Evolutionary conservation across 2,329 filamentous ascomycete species (phyloP), one percentile per base, ranked within the genome.

Genomic region (Fusarium sp.): DNA sequence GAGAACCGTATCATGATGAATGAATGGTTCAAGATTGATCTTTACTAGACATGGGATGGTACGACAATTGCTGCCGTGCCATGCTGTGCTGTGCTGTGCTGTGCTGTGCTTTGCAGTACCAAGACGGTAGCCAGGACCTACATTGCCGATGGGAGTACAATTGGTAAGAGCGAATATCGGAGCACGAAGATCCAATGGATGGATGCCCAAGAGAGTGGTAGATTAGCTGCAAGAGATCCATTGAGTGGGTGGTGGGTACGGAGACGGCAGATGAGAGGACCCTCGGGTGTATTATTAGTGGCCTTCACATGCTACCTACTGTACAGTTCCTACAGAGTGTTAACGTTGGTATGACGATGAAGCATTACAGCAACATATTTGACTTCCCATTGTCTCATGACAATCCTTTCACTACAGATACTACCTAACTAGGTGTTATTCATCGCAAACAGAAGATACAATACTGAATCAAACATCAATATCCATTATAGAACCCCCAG

Each of bases 1-100:
- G 42, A 71, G 68, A 71, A 71, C 69, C 46, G 34, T 56, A 66
- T 62, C 68, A 63, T 63, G 63, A 45, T 43, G 49, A 37, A 45
- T 66, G 42, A 65, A 71, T 71, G 64, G 65, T 50, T 51, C 30
- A 45, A 58, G 37, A 69, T 63, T 56, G 63, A 70, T 68, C 67
- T 51, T 70, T 66, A 63, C 62, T 63, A 42, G 40, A 59, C 54
- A 70, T 56, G 67, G 58, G 55, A 54, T 46, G 53, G 37, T 34
- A 51, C 18, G 18, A 43, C 41, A 43, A 23, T 16, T 21, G 21
- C 10, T 43, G 14, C 28, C 28, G 27, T 28, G 25, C 25, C 9
- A 25, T 25, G 25, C 25, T 9, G 27, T 28, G 28, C 28, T 13
- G 11, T 4, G 27, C 28, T 13, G 11, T 4, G 27, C n/a, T 20